Evolutionary conservation across 148 eudicot species (phyloP).

Genomic region (Silene latifolia): DNA sequence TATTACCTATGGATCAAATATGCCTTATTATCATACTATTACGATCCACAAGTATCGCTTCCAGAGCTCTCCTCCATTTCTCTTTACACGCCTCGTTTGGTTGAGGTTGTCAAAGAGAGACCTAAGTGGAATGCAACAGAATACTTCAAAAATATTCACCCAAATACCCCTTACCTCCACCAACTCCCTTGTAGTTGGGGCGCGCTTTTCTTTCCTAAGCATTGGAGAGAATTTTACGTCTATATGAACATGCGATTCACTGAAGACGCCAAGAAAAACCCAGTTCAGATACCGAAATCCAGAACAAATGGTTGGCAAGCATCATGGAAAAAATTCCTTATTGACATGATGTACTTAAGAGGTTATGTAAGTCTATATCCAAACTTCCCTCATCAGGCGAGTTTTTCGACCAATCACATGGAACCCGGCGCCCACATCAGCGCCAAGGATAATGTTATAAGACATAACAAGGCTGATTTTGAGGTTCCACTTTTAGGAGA

Average conservation of each 20-base stretch:
- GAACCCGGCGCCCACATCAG: constrained; percentile 91
- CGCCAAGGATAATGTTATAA: constrained; percentile 75
- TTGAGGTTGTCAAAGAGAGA: constrained; percentile 88
- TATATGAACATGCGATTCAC: constrained; percentile 99
- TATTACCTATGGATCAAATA: constrained; percentile 92
- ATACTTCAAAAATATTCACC: constrained; percentile 69
- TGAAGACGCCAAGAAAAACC: constrained; percentile 81
- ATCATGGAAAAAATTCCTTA: constrained; percentile 93
- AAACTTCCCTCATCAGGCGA: constrained; percentile 77
- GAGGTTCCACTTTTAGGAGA: constrained; percentile 80
- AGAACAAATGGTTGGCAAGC: constrained; percentile 99
- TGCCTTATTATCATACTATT: constrained; percentile 75
- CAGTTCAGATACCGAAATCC: constrained; percentile 88
- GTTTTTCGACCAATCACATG: constrained; percentile 97
- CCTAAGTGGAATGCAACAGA: constrained; percentile 91
- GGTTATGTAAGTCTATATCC: constrained; percentile 90
- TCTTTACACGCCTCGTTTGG: constrained; percentile 87
- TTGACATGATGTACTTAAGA: constrained; percentile 93
- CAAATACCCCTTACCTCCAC: constrained; percentile 95
- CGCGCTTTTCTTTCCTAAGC: constrained; percentile 92
- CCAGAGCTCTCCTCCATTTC: constrained; percentile 85
- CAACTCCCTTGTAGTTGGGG: constrained; percentile 98
- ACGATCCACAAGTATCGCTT: constrained; percentile 82
- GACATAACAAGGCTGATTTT: constrained; percentile 73
- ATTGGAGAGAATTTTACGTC: constrained; percentile 95